phyloP scores from a whole-genome alignment of 306 rosid genomes.

The Ammopiptanthus mongolicus region DNA sequence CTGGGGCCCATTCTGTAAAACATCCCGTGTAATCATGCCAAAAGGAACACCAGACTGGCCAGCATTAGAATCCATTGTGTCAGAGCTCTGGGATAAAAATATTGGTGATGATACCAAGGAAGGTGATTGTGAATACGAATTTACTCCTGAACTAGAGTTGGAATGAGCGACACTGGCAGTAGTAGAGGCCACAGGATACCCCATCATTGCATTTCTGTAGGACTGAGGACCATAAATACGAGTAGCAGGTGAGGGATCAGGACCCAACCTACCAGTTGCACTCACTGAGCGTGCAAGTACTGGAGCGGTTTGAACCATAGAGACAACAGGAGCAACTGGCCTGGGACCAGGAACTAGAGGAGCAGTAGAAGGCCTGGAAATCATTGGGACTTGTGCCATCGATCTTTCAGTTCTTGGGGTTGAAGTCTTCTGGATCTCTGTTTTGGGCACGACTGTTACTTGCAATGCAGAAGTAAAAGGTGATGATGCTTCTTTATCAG shows the following conservation, averaged over 20 bases:
- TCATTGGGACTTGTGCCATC: conserved; percentile 41
- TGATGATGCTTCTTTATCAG: conserved; percentile 41
- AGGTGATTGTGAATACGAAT: conserved; percentile 55
- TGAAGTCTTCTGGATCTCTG: conserved; percentile 54
- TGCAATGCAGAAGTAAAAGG: conserved; percentile 38
- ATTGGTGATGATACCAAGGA: conserved; percentile 63
- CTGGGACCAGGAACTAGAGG: conserved; percentile 76
- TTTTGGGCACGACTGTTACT: conserved; percentile 34
- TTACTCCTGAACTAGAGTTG: conserved; percentile 49
- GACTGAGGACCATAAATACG: conserved; percentile 79
- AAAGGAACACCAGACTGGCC: conserved; percentile 52
- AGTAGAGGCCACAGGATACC: conserved; percentile 52
- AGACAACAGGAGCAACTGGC: conserved; percentile 60
- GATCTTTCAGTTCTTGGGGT: conserved; percentile 60
- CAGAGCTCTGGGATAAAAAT: conserved; percentile 54
- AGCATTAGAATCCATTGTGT: conserved; percentile 47
- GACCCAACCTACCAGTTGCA: conserved; percentile 89
- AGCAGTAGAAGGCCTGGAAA: conserved; percentile 94
- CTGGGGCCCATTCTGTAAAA: conserved; percentile 51
- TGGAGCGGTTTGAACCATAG: conserved; percentile 71
- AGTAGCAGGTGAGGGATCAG: conserved; percentile 76
- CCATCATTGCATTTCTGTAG: conserved; percentile 90
- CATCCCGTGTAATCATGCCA: conserved; percentile 50
- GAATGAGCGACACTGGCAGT: conserved; percentile 49
- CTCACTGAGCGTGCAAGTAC: conserved; percentile 79